Base-by-base conservation (phyloP, 768 basidiomycete species). In the Agaricus subrufescens region DNA sequence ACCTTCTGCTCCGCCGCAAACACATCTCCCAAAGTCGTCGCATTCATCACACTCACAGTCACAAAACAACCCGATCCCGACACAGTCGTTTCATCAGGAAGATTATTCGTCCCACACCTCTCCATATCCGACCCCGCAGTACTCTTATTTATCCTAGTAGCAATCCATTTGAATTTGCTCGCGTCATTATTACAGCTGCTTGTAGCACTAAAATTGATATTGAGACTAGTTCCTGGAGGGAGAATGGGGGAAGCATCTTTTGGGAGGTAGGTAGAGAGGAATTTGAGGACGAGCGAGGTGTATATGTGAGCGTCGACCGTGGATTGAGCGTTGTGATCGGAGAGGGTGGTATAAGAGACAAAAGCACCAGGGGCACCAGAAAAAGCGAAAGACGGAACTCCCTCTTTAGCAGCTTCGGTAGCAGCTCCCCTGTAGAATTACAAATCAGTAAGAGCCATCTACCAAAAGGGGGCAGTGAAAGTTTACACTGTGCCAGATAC, bases 291-390 rank as follows among this genome's bases (percentile, higher is more conserved):
- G 43, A 81, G 75, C 15, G 68, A 57, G 23, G 79, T 69, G 63
- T 81, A 81, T 53, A 75, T 68, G 46, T 65, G 60, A 8, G 79
- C 75, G 9, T 76, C 69, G 26, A 64, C 54, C 42, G 73, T 73
- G 15, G 71, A 66, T 6, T 67, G 43, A 5, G 74, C 65, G 27
- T 61, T 68, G 2, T 75, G 69, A 26, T 69, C 56, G 14, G 31
- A 59, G 58, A 82, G 77, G 15, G 78, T 80, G 26, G 80, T 82
- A 67, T 75, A 82, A 2, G 79, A 80, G 10, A 79, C 75, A 51
- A 74, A 69, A 0, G 73, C 67, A 9, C 71, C 77, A 2, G 71
- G 67, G 11, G 61, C 60, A 10, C 68, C 67, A 11, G 78, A 80
- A 67, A 80, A 80, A 0, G 80, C 80, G 31, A 75, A 70, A 1